Conservation (phyloP, 306 rosid genomes). For the Ochetophila trinervis region DNA sequence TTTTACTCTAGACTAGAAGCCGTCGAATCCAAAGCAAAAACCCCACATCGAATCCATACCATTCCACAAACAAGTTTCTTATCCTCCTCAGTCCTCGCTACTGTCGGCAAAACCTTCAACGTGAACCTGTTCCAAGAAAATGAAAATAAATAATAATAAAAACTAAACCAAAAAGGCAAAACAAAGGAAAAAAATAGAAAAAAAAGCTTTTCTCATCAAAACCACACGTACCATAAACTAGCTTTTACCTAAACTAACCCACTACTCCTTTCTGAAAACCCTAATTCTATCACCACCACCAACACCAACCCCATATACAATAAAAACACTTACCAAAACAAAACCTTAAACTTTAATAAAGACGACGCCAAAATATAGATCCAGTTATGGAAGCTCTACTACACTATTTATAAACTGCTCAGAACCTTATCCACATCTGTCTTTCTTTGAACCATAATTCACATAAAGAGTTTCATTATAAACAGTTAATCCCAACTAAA, state of each 20-base stretch:
- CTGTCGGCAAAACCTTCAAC: conserved; percentile 31
- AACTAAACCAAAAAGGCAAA: conserved; percentile 3
- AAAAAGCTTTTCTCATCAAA: not conserved
- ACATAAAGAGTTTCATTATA: not conserved
- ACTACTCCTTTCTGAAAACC: conserved; percentile 31
- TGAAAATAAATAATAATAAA: no score
- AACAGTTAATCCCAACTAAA: conserved; percentile 5
- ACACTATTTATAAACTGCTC: conserved; percentile 1
- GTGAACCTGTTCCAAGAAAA: not conserved
- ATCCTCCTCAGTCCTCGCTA: conserved; percentile 1
- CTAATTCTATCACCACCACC: conserved; percentile 15
- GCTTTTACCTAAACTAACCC: conserved; percentile 2
- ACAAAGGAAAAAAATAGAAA: not conserved
- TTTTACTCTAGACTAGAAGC: no score
- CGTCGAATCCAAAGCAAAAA: no score
- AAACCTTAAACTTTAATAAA: not conserved
- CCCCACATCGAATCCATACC: no score
- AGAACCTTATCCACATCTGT: not conserved
- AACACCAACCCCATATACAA: not conserved
- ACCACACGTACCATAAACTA: conserved; percentile 21
- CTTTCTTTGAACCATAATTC: conserved; percentile 2
- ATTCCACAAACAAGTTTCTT: no score
- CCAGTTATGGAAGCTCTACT: conserved; percentile 11
- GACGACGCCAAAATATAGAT: conserved; percentile 10
- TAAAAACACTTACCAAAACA: not conserved